A percentile compares a stretch with the other conserved stretches of the same genome.
phyloP scores from a whole-genome alignment of 2,329 filamentous ascomycete species.

The Dothideomycetidae sp. region DNA sequence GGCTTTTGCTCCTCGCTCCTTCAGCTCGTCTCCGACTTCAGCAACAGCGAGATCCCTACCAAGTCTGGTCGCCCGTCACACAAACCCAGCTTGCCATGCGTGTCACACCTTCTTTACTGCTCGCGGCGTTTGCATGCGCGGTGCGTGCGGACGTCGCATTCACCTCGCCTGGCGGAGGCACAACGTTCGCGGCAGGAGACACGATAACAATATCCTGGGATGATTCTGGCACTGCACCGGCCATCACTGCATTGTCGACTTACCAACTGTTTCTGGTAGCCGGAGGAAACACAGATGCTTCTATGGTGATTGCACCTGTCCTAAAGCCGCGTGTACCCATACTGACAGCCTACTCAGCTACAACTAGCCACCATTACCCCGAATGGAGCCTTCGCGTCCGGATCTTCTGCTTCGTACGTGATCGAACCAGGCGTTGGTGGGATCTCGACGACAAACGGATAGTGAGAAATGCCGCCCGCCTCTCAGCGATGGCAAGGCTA shows the following conservation, averaged over 20 bases:
- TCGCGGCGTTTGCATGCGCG: constrained; percentile 27
- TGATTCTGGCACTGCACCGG: constrained; percentile 38
- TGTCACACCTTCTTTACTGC: constrained; percentile 19
- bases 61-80: neutral
- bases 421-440: constrained; percentile 30
- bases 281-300: constrained; percentile 40
- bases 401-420: too few species aligned
- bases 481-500: constrained; percentile 3
- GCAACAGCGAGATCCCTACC: too few species aligned
- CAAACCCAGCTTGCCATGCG: constrained; percentile 13
- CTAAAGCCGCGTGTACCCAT: too few species aligned
- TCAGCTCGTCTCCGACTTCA: too few species aligned
- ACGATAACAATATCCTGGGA: constrained; percentile 42
- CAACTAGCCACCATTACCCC: constrained; percentile 14
- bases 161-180: constrained; percentile 38
- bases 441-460: constrained; percentile 39
- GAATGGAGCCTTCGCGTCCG: constrained; percentile 24
- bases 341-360: neutral
- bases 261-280: constrained; percentile 48
- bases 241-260: constrained; percentile 34
- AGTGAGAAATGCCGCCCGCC: too few species aligned
- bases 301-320: constrained; percentile 28
- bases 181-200: constrained; percentile 34
- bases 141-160: constrained; percentile 41
- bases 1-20: too few species aligned